phyloP scores from a whole-genome alignment of 2,329 filamentous ascomycete species.

The Diplodia mutila region DNA sequence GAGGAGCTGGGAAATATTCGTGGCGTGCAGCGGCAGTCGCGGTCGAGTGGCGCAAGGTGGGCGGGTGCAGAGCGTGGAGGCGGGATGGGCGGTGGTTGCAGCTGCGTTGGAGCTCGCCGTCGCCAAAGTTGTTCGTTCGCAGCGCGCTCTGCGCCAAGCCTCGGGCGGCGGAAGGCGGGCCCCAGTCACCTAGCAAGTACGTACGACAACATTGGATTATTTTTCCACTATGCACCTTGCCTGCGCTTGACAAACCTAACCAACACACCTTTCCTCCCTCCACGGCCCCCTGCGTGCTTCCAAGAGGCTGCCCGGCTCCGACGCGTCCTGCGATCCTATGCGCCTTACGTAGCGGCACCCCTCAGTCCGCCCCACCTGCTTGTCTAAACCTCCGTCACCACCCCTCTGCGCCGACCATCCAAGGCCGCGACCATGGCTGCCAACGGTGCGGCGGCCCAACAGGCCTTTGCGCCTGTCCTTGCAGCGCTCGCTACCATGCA shows the following conservation, averaged over 20 bases:
- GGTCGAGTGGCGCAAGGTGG: not conserved
- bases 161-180: conserved; percentile 21
- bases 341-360: conserved; percentile 26
- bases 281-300: not conserved
- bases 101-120: conserved; percentile 12
- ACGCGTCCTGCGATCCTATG: conserved; percentile 25
- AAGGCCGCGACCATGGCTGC: conserved; percentile 62
- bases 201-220: conserved; percentile 25
- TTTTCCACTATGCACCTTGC: conserved; percentile 20
- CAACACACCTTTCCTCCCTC: conserved; percentile 3
- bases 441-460: conserved; percentile 65
- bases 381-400: conserved; percentile 23
- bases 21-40: not conserved
- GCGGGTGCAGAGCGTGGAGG: not conserved
- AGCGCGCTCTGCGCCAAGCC: conserved; percentile 13
- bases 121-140: conserved; percentile 21
- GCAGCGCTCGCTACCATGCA: conserved; percentile 90
- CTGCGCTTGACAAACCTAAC: conserved; percentile 15
- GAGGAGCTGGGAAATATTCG: not conserved
- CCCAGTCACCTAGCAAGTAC: conserved; percentile 19
- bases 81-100: not conserved
- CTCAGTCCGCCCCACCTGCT: conserved; percentile 26
- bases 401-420: conserved; percentile 20
- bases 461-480: conserved; percentile 82
- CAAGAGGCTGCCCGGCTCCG: not conserved